Evolutionary conservation across 352 stramenopile species (phyloP), one percentile per base, ranked within the genome.

Genomic region (Globisporangium cederbergense): DNA sequence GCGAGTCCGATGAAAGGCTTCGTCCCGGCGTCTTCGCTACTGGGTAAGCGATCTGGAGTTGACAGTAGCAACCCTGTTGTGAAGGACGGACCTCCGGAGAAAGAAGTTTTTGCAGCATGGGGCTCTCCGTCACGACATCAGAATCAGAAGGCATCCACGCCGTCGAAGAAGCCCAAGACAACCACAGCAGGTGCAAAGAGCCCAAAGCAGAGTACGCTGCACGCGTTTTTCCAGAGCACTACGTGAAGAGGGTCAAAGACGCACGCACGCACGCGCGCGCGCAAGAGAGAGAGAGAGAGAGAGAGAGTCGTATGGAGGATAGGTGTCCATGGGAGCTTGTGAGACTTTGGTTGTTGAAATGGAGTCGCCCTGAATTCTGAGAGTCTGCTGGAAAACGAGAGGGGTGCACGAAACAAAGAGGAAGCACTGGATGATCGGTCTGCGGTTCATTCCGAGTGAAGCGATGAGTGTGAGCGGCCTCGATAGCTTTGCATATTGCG

Each of bases 11-110:
- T 18, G 3, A 40, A 14, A n/a, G 63, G 64, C 3, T 89, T 86
- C 45, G 62, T 85, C 22, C 55, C 67, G 14, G 80, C 78, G 36
- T 89, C 78, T 1, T 67, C 74, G 13, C 62, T 89, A 16, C 70
- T 88, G n/a, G 67, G 70, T 58, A 86, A 83, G 57, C 69, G 68
- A 2, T n/a, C 16, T 18, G 32, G 9, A 28, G 25, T 28, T 22
- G 14, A 11, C 54, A 34, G 16, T 9, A 36, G 14, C 5, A 9
- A 3, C 8, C 13, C 18, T 30, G 36, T 11, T 16, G 13, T 5
- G 16, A 45, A 30, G 14, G 49, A 10, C 4, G 22, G 18, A 2
- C 52, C 53, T 6, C 50, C 60, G 4, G 34, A 22, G 32, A 42
- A 32, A 52, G 40, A n/a, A 11, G 14, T 0, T 14, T 42, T 14